Conservation (phyloP, 352 stramenopile species). For the Aphanomyces euteiches region DNA sequence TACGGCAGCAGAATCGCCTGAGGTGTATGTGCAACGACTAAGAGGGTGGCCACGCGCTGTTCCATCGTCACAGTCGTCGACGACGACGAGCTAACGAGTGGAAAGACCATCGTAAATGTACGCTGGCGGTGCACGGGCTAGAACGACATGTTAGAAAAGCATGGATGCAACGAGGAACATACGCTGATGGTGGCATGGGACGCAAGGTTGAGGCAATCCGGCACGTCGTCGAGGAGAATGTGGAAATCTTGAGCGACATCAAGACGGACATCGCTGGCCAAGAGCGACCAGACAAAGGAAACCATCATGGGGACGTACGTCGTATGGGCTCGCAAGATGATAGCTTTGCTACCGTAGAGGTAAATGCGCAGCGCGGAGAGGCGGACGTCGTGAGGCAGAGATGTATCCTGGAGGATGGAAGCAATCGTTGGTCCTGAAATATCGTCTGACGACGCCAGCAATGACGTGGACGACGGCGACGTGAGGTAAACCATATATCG, state of each 20-base stretch:
- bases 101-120: conserved; percentile 75
- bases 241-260: conserved; percentile 79
- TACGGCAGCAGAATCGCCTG: conserved; percentile 76
- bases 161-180: conserved; percentile 17
- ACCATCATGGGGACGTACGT: conserved; percentile 62
- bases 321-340: conserved; percentile 74
- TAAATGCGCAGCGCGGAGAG: conserved; percentile 77
- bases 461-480: background rate
- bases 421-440: background rate
- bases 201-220: conserved; percentile 80
- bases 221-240: conserved; percentile 69
- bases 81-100: conserved; percentile 40
- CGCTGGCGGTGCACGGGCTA: conserved; percentile 79
- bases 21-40: conserved; percentile 77
- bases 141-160: background rate
- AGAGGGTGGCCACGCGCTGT: conserved; percentile 59
- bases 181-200: conserved; percentile 78
- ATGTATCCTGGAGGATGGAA: conserved; percentile 37
- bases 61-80: conserved; percentile 45
- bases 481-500: conserved; percentile 56
- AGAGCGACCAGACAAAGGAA: conserved; percentile 64
- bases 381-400: conserved; percentile 42
- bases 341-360: conserved; percentile 75
- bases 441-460: too few relatives aligned
- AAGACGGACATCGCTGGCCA: conserved; percentile 54